phyloP scores from a whole-genome alignment of 495 filamentous ascomycete species.

The Neurospora pannonica region DNA sequence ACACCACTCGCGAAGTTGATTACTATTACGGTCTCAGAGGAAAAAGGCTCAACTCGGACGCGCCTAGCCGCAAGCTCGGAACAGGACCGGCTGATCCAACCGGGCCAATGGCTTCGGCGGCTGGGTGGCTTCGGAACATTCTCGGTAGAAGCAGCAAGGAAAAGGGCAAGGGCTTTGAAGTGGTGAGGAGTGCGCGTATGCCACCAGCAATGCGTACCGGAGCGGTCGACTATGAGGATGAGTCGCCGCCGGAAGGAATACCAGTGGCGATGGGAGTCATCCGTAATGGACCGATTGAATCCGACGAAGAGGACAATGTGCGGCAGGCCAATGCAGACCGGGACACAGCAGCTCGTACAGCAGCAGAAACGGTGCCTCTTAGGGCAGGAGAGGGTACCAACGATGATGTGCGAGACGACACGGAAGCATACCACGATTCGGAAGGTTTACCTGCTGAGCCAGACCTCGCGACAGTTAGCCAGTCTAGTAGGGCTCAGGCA shows the following conservation, averaged over 20 bases:
- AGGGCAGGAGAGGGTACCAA: slow-evolving; percentile 33
- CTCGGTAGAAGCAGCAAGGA: slow-evolving; percentile 79
- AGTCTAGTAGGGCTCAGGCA: background rate
- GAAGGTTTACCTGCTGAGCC: background rate
- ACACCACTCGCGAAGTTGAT: slow-evolving; percentile 85
- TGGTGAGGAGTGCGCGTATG: slow-evolving; percentile 78
- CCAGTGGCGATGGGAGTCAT: slow-evolving; percentile 49
- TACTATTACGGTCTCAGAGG: slow-evolving; percentile 91
- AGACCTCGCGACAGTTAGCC: background rate
- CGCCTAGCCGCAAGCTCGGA: slow-evolving; percentile 70
- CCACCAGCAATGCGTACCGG: slow-evolving; percentile 45
- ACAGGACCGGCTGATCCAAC: slow-evolving; percentile 95
- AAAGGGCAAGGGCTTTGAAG: slow-evolving; percentile 89
- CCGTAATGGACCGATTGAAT: slow-evolving; percentile 48
- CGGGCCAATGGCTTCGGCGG: slow-evolving; percentile 74
- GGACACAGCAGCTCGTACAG: slow-evolving; percentile 11
- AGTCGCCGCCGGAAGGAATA: slow-evolving; percentile 42
- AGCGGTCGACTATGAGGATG: slow-evolving; percentile 45
- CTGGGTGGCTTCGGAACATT: slow-evolving; percentile 75
- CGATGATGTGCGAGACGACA: slow-evolving; percentile 23
- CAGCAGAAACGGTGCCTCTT: slow-evolving; percentile 30
- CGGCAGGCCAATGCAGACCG: slow-evolving; percentile 14
- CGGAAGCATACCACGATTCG: slow-evolving; percentile 24
- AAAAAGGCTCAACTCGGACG: slow-evolving; percentile 71
- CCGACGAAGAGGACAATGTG: slow-evolving; percentile 45